Evolutionary conservation across 2,329 filamentous ascomycete species (phyloP).

Genomic region (Colletotrichum ledebouriae): DNA sequence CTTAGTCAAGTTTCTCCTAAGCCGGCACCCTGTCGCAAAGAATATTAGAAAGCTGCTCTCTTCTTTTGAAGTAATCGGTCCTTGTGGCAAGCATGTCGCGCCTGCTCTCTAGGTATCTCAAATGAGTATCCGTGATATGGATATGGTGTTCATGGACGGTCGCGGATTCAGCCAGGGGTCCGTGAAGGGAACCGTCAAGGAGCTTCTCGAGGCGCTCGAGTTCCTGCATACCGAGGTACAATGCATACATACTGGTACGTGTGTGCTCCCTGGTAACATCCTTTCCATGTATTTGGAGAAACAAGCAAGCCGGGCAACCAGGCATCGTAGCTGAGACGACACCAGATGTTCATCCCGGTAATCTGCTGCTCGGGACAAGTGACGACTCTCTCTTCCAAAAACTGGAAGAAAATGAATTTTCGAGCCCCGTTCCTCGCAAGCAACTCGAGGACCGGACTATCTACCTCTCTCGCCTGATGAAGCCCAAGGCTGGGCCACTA

Average conservation of each 20-base stretch:
- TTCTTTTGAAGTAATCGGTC: constrained; percentile 45
- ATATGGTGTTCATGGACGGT: constrained; percentile 46
- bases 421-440: constrained; percentile 46
- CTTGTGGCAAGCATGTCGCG: constrained; percentile 45
- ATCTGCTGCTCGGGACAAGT: constrained; percentile 49
- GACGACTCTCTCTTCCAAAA: constrained; percentile 45
- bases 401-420: constrained; percentile 45
- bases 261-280: neutral
- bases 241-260: constrained; percentile 51
- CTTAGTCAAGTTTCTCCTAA: constrained; percentile 24
- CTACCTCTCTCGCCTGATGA: constrained; percentile 47
- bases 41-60: constrained; percentile 45
- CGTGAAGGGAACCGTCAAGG: constrained; percentile 48
- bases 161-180: constrained; percentile 47
- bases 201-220: constrained; percentile 51
- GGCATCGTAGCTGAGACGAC: constrained; percentile 23
- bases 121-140: constrained; percentile 51
- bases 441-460: constrained; percentile 43
- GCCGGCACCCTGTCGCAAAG: constrained; percentile 33
- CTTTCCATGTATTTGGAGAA: neutral
- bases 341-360: constrained; percentile 29
- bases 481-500: constrained; percentile 46
- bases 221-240: constrained; percentile 52
- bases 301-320: neutral
- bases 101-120: constrained; percentile 47